phyloP scores from a whole-genome alignment of 208 protist species.

The Leishmania guyanensis region DNA sequence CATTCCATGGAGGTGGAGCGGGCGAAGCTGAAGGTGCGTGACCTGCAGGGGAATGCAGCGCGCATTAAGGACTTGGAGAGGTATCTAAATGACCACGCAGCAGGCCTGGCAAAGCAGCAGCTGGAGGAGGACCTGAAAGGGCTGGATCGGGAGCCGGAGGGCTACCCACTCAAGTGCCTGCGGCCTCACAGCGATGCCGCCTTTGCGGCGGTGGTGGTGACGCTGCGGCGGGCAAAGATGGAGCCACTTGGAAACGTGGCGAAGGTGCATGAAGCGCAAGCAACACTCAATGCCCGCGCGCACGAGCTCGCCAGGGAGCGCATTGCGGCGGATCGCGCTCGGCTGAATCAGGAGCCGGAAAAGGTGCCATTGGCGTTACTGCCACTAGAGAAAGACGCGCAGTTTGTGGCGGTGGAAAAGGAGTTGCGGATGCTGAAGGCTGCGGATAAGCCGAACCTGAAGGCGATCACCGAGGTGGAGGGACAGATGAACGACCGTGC shows the following conservation, averaged over 20 bases:
- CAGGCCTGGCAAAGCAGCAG: conserved; percentile 63
- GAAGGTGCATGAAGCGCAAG: conserved; percentile 48
- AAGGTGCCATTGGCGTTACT: conserved; percentile 62
- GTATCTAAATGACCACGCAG: conserved; percentile 63
- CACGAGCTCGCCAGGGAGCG: conserved; percentile 54
- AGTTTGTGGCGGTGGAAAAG: conserved; percentile 63
- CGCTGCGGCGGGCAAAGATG: conserved; percentile 50
- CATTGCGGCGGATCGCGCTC: conserved; percentile 56
- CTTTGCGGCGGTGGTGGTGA: conserved; percentile 45
- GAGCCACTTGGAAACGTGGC: conserved; percentile 16
- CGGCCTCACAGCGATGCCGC: conserved; percentile 53
- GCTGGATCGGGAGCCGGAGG: conserved; percentile 62
- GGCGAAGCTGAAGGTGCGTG: conserved; percentile 54
- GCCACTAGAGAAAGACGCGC: conserved; percentile 57
- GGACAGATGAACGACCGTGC: conserved; percentile 57
- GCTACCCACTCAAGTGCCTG: conserved; percentile 58
- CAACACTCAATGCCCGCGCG: conserved; percentile 57
- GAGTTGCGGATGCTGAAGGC: conserved; percentile 59
- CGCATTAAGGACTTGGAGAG: conserved; percentile 61
- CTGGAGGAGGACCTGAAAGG: conserved; percentile 64
- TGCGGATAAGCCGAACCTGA: conserved; percentile 29
- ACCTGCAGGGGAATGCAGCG: conserved; percentile 34
- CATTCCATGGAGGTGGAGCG: conserved; percentile 78
- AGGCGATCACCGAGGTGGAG: conserved; percentile 39
- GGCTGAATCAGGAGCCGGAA: conserved; percentile 63